A percentile compares a stretch with the other conserved stretches of the same genome.
Conservation (phyloP, 2,329 filamentous ascomycete species). For the Helotiales sp. region DNA sequence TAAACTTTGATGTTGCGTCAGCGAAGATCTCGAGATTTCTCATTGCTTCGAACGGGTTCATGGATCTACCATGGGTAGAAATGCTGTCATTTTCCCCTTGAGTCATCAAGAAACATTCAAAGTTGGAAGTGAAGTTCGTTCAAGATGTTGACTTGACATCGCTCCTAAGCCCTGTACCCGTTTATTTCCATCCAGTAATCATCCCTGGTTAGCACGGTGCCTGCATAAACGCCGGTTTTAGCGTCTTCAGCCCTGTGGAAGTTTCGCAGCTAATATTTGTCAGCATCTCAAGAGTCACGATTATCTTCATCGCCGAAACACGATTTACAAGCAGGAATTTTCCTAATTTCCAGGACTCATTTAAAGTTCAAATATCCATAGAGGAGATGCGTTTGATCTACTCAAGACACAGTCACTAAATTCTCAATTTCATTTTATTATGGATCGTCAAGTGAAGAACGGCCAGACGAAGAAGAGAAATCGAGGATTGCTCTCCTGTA, state of each 20-base stretch:
- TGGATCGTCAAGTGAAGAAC: not conserved
- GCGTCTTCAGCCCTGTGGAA: constrained; percentile 2
- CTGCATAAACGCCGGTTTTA: constrained; percentile 22
- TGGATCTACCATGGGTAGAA: too few species aligned
- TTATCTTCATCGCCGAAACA: constrained; percentile 5
- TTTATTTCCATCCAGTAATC: not conserved
- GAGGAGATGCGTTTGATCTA: not conserved
- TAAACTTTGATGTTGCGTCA: not conserved
- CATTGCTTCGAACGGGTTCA: not conserved
- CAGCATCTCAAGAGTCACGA: constrained; percentile 10
- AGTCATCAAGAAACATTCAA: not conserved
- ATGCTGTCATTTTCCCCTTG: not conserved
- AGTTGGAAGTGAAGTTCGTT: not conserved
- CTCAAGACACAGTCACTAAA: not conserved
- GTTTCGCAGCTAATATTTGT: not conserved
- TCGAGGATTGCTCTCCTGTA: constrained; percentile 28
- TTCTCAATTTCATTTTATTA: not conserved
- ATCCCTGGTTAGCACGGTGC: not conserved
- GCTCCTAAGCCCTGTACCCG: not conserved
- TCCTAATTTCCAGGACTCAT: not conserved
- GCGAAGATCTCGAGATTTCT: not conserved
- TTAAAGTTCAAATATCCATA: not conserved
- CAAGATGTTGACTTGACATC: not conserved
- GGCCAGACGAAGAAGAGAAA: constrained; percentile 25
- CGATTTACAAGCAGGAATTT: constrained; percentile 8